Evolutionary conservation across 345 rosid genomes (phyloP).

Genomic region (Raphanus raphanistrum): DNA sequence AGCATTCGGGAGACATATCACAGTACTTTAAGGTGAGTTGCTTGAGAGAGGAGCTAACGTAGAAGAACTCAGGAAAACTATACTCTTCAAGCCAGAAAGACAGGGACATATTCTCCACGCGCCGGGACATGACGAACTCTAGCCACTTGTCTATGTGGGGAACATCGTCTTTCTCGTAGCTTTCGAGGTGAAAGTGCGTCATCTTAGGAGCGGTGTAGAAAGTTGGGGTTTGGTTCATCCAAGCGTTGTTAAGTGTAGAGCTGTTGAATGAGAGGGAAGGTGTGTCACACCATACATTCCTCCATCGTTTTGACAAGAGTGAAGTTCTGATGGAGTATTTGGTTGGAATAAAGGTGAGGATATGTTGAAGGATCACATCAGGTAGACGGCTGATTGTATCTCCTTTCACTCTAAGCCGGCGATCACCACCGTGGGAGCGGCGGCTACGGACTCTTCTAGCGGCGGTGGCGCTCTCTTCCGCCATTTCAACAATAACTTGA

Average conservation of each 20-base stretch:
- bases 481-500: not conserved
- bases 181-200: not conserved
- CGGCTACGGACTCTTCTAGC: not conserved
- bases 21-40: not conserved
- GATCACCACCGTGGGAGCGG: not conserved
- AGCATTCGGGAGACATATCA: not conserved
- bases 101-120: not conserved
- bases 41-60: not conserved
- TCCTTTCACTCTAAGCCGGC: not conserved
- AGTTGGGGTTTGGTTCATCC: not conserved
- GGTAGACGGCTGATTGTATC: not conserved
- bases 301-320: slow-evolving; percentile 24
- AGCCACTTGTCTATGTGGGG: not conserved
- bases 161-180: too few species aligned
- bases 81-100: not conserved
- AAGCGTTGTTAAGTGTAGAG: not conserved
- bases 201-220: not conserved
- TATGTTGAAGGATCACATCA: slow-evolving; percentile 11
- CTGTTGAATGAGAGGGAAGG: not conserved
- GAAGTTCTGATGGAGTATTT: slow-evolving; percentile 5
- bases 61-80: not conserved
- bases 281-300: slow-evolving; percentile 2
- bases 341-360: slow-evolving; percentile 9
- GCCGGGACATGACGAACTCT: slow-evolving; percentile 2
- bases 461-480: not conserved